Conservation (phyloP, 306 rosid genomes). For the Aeschynomene evenia region DNA sequence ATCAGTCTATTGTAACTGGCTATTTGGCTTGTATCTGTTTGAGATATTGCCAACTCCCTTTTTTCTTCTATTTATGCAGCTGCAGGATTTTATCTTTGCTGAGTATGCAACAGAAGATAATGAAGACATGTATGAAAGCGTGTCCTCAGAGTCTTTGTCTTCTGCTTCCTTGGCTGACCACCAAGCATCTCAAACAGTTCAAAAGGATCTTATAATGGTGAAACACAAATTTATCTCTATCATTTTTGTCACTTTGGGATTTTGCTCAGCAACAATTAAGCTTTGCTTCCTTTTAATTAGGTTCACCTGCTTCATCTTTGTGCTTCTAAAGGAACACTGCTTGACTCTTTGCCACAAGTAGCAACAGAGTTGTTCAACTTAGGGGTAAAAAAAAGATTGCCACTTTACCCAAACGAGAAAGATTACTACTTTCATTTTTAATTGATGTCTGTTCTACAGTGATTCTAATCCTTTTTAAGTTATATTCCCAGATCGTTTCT, state of each 20-base stretch:
- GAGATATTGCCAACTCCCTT: conserved; percentile 13
- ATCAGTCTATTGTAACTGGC: conserved; percentile 1
- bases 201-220: conserved; percentile 82
- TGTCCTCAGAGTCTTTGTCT: conserved; percentile 51
- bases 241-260: conserved; percentile 14
- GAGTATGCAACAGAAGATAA: conserved; percentile 46
- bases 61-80: conserved; percentile 36
- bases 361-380: conserved; percentile 64
- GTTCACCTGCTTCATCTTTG: conserved; percentile 88
- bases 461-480: conserved; percentile 44
- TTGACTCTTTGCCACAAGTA: conserved; percentile 68
- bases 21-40: conserved; percentile 18
- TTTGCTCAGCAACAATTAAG: conserved; percentile 10
- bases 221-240: conserved; percentile 14
- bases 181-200: conserved; percentile 55
- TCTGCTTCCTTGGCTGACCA: conserved; percentile 47
- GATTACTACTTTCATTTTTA: conserved; percentile 4
- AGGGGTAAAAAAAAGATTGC: conserved; percentile 55
- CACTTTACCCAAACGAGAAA: background rate
- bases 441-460: conserved; percentile 26
- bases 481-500: conserved; percentile 62
- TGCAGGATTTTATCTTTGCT: conserved; percentile 40
- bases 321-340: conserved; percentile 61
- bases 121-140: conserved; percentile 41
- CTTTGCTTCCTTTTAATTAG: conserved; percentile 45